Conservation (phyloP, 768 basidiomycete species). For the Pleurotus tuoliensis region DNA sequence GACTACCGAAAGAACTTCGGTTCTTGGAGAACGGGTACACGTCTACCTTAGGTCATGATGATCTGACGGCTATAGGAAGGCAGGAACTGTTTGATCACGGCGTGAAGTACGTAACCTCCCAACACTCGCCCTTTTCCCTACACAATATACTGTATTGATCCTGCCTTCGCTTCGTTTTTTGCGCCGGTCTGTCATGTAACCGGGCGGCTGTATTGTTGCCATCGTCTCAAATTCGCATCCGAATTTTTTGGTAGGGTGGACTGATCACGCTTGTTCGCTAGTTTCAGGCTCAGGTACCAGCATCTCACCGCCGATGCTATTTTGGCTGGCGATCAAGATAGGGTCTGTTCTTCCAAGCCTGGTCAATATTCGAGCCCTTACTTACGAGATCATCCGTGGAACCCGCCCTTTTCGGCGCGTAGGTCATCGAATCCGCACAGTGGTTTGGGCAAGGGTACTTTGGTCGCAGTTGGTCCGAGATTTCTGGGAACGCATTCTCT, state of each 20-base stretch:
- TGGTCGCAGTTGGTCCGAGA: constrained; percentile 26
- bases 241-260: too few relatives aligned
- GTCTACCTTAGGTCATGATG: constrained; percentile 27
- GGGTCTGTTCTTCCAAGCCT: constrained; percentile 13
- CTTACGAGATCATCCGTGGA: background rate
- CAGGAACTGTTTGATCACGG: constrained; percentile 36
- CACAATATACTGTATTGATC: background rate
- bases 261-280: constrained; percentile 6
- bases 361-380: background rate
- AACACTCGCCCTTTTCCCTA: background rate
- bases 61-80: constrained; percentile 33
- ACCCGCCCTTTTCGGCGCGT: too few relatives aligned
- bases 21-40: constrained; percentile 35
- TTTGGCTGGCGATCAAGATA: constrained; percentile 28
- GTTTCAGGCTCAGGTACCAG: constrained; percentile 27
- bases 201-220: too few relatives aligned
- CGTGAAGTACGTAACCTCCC: constrained; percentile 23
- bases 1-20: constrained; percentile 26
- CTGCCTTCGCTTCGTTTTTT: background rate
- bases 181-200: background rate
- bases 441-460: constrained; percentile 38
- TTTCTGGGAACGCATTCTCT: constrained; percentile 18
- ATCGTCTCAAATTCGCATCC: background rate
- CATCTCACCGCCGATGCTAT: constrained; percentile 19
- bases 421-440: constrained; percentile 34